Evolutionary conservation across 192 early-diverging fungal genomes (phyloP).

Genomic region (Gaertneriomyces sp.): DNA sequence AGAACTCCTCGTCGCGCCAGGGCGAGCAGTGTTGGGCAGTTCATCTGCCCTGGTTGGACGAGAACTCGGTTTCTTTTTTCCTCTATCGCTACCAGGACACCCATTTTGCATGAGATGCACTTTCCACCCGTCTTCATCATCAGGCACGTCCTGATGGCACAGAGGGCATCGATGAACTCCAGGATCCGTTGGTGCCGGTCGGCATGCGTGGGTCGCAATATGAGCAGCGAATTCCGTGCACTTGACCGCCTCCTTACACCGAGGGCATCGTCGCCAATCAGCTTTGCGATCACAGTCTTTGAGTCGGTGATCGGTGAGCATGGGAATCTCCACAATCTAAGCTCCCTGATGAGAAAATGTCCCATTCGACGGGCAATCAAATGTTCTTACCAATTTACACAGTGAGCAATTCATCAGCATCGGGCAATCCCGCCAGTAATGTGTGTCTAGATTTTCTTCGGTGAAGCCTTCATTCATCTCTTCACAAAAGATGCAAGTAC

Average conservation of each 20-base stretch:
- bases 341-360: not conserved
- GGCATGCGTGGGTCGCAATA: slow-evolving; percentile 43
- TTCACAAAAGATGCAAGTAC: slow-evolving; percentile 74
- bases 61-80: too few relatives aligned
- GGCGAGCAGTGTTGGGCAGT: too few relatives aligned
- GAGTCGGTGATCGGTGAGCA: slow-evolving; percentile 60
- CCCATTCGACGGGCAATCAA: not conserved
- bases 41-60: too few relatives aligned
- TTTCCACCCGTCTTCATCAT: slow-evolving; percentile 62
- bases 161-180: slow-evolving; percentile 54
- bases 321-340: slow-evolving; percentile 71
- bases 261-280: slow-evolving; percentile 58
- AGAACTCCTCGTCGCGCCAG: too few relatives aligned
- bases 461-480: slow-evolving; percentile 59
- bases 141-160: slow-evolving; percentile 55
- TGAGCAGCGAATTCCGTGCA: slow-evolving; percentile 53
- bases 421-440: slow-evolving; percentile 77
- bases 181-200: slow-evolving; percentile 21
- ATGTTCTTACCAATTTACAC: slow-evolving; percentile 61
- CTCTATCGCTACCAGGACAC: slow-evolving; percentile 49
- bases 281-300: slow-evolving; percentile 59
- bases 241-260: slow-evolving; percentile 58
- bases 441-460: slow-evolving; percentile 66
- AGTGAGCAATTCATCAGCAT: slow-evolving; percentile 64
- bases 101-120: slow-evolving; percentile 57